Conservation (phyloP, 1,139 yeast genomes). For the Candida sojae region DNA sequence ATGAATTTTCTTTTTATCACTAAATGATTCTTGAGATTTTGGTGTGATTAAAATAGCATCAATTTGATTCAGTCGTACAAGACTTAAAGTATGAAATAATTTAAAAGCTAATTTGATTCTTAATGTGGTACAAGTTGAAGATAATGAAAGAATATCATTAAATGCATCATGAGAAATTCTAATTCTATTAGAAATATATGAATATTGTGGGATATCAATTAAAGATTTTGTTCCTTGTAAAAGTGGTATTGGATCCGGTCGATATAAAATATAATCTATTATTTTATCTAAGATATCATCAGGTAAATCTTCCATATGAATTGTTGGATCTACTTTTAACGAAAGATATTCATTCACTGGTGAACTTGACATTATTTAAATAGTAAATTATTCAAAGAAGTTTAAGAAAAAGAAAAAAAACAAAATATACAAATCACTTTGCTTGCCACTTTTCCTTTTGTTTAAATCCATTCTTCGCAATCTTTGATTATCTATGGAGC, state of each 20-base stretch:
- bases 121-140: slow-evolving; percentile 27
- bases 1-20: slow-evolving; percentile 23
- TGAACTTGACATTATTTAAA: background rate
- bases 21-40: slow-evolving; percentile 21
- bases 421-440: background rate
- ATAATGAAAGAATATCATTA: slow-evolving; percentile 20
- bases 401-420: background rate
- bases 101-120: slow-evolving; percentile 23
- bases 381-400: background rate
- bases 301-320: slow-evolving; percentile 18
- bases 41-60: slow-evolving; percentile 30
- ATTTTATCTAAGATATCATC: slow-evolving; percentile 20
- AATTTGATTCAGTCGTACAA: slow-evolving; percentile 29
- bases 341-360: background rate
- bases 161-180: slow-evolving; percentile 13
- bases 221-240: background rate
- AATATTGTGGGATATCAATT: slow-evolving; percentile 10
- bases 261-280: slow-evolving; percentile 17
- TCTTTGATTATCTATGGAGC: too few species aligned
- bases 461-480: too few species aligned
- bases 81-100: slow-evolving; percentile 25
- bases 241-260: slow-evolving; percentile 7
- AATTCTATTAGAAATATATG: slow-evolving; percentile 17
- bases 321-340: background rate
- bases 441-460: too few species aligned